These are phyloP conservation scores for Quercus lobata DNA, from an alignment of 331 rosid species.

Conservation along the genomic window DNA sequence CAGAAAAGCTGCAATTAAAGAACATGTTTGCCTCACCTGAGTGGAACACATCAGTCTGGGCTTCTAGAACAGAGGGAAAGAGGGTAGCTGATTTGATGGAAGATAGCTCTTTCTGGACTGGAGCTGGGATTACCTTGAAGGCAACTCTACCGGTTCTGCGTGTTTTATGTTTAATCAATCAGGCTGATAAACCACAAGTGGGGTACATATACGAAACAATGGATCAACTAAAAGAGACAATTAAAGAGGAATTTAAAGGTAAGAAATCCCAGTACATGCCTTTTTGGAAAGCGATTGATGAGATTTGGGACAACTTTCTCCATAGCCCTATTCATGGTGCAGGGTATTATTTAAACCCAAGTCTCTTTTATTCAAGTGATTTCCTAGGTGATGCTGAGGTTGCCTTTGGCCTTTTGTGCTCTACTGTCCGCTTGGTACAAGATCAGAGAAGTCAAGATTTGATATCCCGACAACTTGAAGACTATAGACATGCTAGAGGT, in stretches of 20 bases:
- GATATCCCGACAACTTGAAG: conserved; percentile 17
- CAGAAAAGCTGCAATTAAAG: not conserved
- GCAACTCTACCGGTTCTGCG: conserved; percentile 17
- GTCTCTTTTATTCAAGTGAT: conserved; percentile 20
- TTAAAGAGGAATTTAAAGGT: conserved; percentile 12
- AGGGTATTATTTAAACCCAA: conserved; percentile 24
- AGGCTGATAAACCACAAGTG: conserved; percentile 19
- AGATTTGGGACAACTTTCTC: conserved; percentile 23
- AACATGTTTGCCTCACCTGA: conserved; percentile 19
- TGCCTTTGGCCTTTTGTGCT: conserved; percentile 14
- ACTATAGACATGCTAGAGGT: conserved; percentile 10
- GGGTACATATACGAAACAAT: conserved; percentile 32
- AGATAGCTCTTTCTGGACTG: conserved; percentile 20
- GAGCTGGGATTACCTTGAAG: conserved; percentile 12
- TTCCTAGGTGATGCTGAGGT: conserved; percentile 23
- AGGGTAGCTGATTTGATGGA: conserved; percentile 14
- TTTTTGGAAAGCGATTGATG: conserved; percentile 14
- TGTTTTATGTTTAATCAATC: conserved; percentile 4
- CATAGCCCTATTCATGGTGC: conserved; percentile 27
- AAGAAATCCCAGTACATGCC: conserved; percentile 19
- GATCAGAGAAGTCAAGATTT: not conserved
- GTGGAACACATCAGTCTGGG: conserved; percentile 21
- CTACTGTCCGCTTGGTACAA: conserved; percentile 12
- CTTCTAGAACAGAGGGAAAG: conserved; percentile 6
- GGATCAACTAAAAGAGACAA: conserved; percentile 31